Evolutionary conservation across 768 basidiomycete genomes (phyloP), one percentile per base, ranked within the genome.

Genomic region (Collybia mongolica): DNA sequence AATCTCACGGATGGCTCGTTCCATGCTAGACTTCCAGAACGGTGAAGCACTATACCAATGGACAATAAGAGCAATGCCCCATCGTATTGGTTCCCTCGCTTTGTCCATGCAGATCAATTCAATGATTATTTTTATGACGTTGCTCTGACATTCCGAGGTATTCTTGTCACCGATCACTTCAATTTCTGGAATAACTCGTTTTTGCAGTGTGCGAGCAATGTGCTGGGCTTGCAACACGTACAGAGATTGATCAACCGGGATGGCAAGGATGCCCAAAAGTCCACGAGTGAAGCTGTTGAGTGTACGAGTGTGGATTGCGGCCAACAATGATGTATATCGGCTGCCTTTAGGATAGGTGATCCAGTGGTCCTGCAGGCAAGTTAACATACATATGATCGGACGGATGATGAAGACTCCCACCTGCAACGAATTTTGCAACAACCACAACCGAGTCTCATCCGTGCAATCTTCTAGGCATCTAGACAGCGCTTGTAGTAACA

Each of bases 401-500:
- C 24, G 24, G 11, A 12, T 5, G 39, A 48, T 14, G 39, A 41
- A 17, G 7, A 51, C 2, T 56, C 69, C 43, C 55, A 84, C 84
- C 70, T 86, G 74, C n/a, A 79, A 48, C 0, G 70, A 59, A 49
- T 77, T 70, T 36, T 71, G 66, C 19, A 87, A 56, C 11, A 81
- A 59, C 80, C 81, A 83, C 44, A 73, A 64, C 12, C 79, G 72
- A n/a, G 68, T 67, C 0, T 64, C 64, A 18, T 74, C 64, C 3
- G 70, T 61, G 26, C 75, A 77, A 35, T 76, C 69, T 55, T 83
- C 81, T 23, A 85, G 60, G 56, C 80, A 83, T 17, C 67, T 66
- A 3, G 75, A 64, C n/a, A 85, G 60, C 6, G 74, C 73, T 37
- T 82, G 77, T 19, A 79, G 55, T 9, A 82, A 62, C 9, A 80